Base-by-base conservation (phyloP, 495 filamentous ascomycete genomes). In the Parathielavia appendiculata region DNA sequence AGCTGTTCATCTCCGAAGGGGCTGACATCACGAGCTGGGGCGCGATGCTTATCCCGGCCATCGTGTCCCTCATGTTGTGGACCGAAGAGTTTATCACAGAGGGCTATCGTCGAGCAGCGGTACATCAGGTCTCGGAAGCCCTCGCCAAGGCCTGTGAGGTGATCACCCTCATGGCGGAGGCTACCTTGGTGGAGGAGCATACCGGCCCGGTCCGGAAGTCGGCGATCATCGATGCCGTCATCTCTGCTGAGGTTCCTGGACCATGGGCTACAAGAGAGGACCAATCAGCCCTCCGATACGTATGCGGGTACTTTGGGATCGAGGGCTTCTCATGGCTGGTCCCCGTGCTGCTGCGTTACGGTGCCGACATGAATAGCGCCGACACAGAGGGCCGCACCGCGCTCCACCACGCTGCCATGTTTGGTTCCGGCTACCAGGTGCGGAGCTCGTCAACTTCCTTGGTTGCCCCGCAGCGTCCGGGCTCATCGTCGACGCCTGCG, bases 321-420 rank as follows among this genome's bases (percentile, higher is more conserved):
- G 4, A 30, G 7, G 59, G 36, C n/a, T 17, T 40, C 8, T 9
- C 51, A 1, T 19, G 11, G 0, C 38, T 65, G 1, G 39, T 61
- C 10, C 47, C 32, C 5, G 4, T 54, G 1, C 56, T 65, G 10
- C 51, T 65, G 10, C 45, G 17, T 2, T 50, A 47, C 14, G 63
- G 63, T 0, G 63, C 63, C 2, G 45, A 57, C 49, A 34, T 59
- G 23, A 54, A 59, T 38, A 48, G 17, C 17, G 11, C 35, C 5
- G 55, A 57, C 49, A 8, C 40, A 14, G 8, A 45, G 9, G 56
- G 63, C 5, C 39, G 56, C 16, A 56, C 54, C 16, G 39, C 58
- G 17, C 59, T 65, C 14, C 63, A 65, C 52, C 48, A 38, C 34
- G 59, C 63, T 8, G 38, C 53, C 41, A 47, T 53, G 45, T 61